Percentiles rank a stretch among this genome's conserved stretches.
phyloP scores from a whole-genome alignment of 2,329 filamentous ascomycete genomes.

The Dryadomyces sulphureus region DNA sequence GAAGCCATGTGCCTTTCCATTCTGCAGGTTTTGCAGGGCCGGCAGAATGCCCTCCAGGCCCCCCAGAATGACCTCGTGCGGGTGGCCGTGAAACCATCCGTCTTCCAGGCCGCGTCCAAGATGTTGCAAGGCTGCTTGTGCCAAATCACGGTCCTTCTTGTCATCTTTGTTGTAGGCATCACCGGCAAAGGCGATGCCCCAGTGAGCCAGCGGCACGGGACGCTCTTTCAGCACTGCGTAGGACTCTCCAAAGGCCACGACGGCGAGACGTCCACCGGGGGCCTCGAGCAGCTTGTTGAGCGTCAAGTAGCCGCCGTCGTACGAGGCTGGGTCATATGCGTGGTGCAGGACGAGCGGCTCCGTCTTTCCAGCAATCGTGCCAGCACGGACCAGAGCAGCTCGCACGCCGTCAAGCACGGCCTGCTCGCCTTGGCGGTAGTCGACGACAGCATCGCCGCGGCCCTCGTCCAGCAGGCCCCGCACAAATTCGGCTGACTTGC shows the following conservation, averaged over 20 bases:
- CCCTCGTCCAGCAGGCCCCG: conserved; percentile 26
- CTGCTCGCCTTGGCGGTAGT: conserved; percentile 36
- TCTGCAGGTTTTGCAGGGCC: conserved; percentile 34
- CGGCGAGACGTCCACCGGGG: conserved; percentile 15
- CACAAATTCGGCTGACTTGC: conserved; percentile 27
- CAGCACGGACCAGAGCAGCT: conserved; percentile 19
- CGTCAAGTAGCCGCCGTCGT: conserved; percentile 26
- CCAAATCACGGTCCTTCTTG: conserved; percentile 18
- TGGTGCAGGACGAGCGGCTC: conserved; percentile 20
- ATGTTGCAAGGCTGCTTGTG: conserved; percentile 21
- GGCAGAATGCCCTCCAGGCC: conserved; percentile 34
- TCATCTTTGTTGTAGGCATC: conserved; percentile 9
- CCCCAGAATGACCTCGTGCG: conserved; percentile 30
- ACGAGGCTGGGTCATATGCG: conserved; percentile 35
- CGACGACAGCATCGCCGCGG: conserved; percentile 36
- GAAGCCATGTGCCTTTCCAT: conserved; percentile 41
- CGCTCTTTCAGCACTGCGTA: conserved; percentile 10
- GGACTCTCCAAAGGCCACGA: conserved; percentile 14
- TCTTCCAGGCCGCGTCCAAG: conserved; percentile 22
- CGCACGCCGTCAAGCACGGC: conserved; percentile 24
- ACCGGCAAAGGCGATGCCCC: conserved; percentile 9
- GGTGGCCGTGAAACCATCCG: conserved; percentile 30
- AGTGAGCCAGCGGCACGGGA: conserved; percentile 10
- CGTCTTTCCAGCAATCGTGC: conserved; percentile 5
- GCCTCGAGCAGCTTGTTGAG: conserved; percentile 21